Evolutionary conservation across 768 basidiomycete species (phyloP), one percentile per base, ranked within the genome.

Genomic region (Lactarius vividus): DNA sequence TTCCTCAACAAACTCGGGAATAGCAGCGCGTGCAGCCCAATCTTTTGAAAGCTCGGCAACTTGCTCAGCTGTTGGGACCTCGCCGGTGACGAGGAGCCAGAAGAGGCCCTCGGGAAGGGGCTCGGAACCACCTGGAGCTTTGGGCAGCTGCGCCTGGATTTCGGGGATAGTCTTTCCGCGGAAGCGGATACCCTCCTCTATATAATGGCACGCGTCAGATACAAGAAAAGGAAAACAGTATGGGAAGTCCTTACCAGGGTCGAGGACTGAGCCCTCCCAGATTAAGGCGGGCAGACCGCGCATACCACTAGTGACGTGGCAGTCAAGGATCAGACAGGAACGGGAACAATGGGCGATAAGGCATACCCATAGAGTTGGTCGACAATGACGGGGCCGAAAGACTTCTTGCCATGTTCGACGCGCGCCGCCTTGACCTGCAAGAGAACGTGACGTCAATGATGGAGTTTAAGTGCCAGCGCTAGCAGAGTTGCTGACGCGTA

Each of bases 181-280:
- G 88, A 98, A 98, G 71, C 96, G 93, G 74, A 98, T 98, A 64
- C 96, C 96, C 82, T 97, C 95, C 74, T 96, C 92, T 91, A 71
- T 9, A 68, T 58, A 28, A 40, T 53, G 70, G 28, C 31, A 60
- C 18, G 62, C 59, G 35, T 68, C 64, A 65, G 61, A 68, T 52
- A n/a, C 56, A 57, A 63, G 61, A 29, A 54, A 23, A 58, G 10
- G 44, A 44, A 66, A 53, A 53, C 40, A 13, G 18, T 3, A 64
- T 33, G 35, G 53, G 8, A 56, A 54, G 10, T 77, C 85, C 20
- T 64, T 61, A 89, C 92, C 89, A 61, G 96, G 86, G 75, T 98
- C 96, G 69, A 98, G 88, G 66, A 98, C 96, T 63, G 96, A 98
- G 67, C 92, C 96, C 70, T 98, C 96, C 96, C 96, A 98, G 72